These are phyloP conservation scores for Artemisia annua DNA, from an alignment of 129 eudicot species.

Conservation along the genomic window DNA sequence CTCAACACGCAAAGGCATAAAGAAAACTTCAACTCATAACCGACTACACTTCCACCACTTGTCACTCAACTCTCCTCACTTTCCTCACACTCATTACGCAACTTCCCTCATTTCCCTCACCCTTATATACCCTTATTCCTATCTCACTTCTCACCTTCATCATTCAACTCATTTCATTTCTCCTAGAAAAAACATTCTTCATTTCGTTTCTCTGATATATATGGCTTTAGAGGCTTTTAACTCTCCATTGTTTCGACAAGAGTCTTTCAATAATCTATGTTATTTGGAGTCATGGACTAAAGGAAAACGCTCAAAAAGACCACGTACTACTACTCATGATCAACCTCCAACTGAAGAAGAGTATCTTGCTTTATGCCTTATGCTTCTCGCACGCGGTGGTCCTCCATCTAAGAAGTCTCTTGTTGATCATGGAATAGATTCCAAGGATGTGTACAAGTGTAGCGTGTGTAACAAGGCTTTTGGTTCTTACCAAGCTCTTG, in stretches of 20 bases:
- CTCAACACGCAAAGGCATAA: constrained; percentile 32
- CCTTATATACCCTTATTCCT: not conserved
- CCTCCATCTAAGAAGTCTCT: not conserved
- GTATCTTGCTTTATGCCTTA: constrained; percentile 46
- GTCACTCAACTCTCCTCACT: constrained; percentile 30
- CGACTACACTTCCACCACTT: constrained; percentile 35
- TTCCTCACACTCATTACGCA: constrained; percentile 24
- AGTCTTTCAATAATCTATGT: constrained; percentile 17
- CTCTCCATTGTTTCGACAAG: constrained; percentile 31
- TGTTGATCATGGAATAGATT: not conserved
- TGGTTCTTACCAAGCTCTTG: constrained; percentile 85
- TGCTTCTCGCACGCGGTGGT: constrained; percentile 41
- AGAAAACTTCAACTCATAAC: constrained; percentile 10
- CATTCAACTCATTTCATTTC: not conserved
- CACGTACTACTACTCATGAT: constrained; percentile 22
- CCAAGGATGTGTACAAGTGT: constrained; percentile 39
- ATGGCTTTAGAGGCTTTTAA: constrained; percentile 33
- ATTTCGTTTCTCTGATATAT: too few relatives aligned
- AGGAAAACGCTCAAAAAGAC: constrained; percentile 44
- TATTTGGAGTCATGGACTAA: constrained; percentile 25
- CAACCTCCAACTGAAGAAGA: constrained; percentile 37
- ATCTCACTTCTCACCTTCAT: constrained; percentile 4
- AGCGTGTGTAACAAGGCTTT: constrained; percentile 70
- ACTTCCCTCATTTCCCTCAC: constrained; percentile 2
- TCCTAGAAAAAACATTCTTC: not conserved